These are phyloP conservation scores for Perilla frutescens DNA, from an alignment of 257 asterid genomes.

Conservation along the genomic window DNA sequence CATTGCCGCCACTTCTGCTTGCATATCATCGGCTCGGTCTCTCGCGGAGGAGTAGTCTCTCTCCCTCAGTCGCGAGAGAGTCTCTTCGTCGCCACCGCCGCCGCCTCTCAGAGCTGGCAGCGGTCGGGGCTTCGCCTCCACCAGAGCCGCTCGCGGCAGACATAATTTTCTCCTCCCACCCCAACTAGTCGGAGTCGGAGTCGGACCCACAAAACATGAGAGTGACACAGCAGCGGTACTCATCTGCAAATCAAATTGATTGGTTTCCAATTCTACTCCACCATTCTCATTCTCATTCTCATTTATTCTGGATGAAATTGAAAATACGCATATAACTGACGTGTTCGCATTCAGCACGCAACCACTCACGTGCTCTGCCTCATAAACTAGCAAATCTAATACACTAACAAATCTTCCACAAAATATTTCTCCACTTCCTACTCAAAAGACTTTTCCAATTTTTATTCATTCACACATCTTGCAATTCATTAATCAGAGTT, in stretches of 20 bases:
- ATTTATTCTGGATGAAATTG: conserved; percentile 35
- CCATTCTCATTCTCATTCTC: not conserved
- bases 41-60: conserved; percentile 44
- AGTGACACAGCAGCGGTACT: conserved; percentile 40
- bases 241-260: conserved; percentile 32
- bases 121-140: conserved; percentile 69
- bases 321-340: conserved; percentile 17
- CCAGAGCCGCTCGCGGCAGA: conserved; percentile 66
- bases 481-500: no score
- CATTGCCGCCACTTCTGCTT: conserved; percentile 94
- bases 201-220: conserved; percentile 32
- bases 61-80: conserved; percentile 36
- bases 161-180: conserved; percentile 30
- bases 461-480: no score
- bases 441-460: no score
- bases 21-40: conserved; percentile 92
- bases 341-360: conserved; percentile 35
- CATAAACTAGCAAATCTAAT: not conserved
- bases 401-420: no score
- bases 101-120: conserved; percentile 53
- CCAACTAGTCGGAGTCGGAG: conserved; percentile 23
- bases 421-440: no score
- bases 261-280: not conserved
- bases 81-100: conserved; percentile 36
- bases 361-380: not conserved